Base-by-base conservation (phyloP, 2,329 filamentous ascomycete genomes). In the Microcyclosporella mali region DNA sequence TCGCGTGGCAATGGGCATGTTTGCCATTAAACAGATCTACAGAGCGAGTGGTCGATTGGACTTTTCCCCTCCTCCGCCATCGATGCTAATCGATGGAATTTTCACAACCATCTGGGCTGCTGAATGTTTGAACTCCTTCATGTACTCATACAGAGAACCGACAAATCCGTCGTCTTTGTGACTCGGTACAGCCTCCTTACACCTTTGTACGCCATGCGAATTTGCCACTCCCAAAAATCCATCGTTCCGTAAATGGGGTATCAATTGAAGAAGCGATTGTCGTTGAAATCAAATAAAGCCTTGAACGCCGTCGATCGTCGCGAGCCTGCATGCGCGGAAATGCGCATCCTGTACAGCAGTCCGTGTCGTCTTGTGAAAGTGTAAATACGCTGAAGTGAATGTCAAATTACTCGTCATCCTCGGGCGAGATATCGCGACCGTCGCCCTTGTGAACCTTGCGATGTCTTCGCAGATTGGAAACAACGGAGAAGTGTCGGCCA, bases 401-500 rank as follows among this genome's bases (percentile, higher is more conserved):
- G 35, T 36, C 37, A 19, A 25, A 38, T 41, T 37, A 51, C 38
- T 56, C 62, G 38, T 62, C 59, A n/a, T 73, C 71, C 28, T 72
- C 71, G 3, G 71, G 70, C 2, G 71, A 74, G 19, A 70, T 61
- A 30, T 64, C 61, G 49, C 56, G 60, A 36, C 65, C 64, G 40
- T 87, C 84, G 57, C 83, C 82, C 68, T 88, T 92, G 74, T 98
- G 92, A 36, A 97, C 90, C 70, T 97, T 97, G 63, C 88, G 85
- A 70, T 98, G 92, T 58, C 92, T 79, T 52, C 92, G 82, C 43
- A 97, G 73, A 65, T 98, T 98, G 33, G 89, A 95, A 16, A 97
- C 92, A 18, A 97, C 92, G 1, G 90, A 97, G 67, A 98, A 97
- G 61, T 95, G 87, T 57, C 92, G 83, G 30, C 90, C 90, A 62